These are phyloP conservation scores for Cordyceps javanica DNA, from an alignment of 2,329 filamentous ascomycete genomes.

Conservation along the genomic window DNA sequence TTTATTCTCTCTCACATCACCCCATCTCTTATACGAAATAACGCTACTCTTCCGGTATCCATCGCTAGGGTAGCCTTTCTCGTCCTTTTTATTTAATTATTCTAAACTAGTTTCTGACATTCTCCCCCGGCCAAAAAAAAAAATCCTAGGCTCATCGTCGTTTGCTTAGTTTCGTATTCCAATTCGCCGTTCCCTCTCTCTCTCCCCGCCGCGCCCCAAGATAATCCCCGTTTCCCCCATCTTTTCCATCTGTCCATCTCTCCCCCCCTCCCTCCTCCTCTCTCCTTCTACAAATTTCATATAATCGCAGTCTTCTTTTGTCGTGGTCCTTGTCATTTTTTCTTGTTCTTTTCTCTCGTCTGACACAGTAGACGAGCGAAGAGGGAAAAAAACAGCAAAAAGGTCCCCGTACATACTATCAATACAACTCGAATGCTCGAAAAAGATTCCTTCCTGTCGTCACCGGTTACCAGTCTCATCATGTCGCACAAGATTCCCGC, in stretches of 20 bases:
- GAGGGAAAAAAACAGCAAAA: background rate
- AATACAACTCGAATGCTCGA: constrained; percentile 11
- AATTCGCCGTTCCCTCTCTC: constrained; percentile 1
- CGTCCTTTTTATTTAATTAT: background rate
- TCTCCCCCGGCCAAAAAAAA: too few relatives aligned
- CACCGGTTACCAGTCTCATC: constrained; percentile 13
- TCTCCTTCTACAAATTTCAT: too few relatives aligned
- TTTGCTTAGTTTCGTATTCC: background rate
- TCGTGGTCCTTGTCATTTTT: background rate
- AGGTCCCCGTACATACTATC: background rate
- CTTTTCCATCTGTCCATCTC: background rate
- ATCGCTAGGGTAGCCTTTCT: background rate
- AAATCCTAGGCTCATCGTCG: background rate
- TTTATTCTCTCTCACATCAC: background rate
- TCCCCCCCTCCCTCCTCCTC: too few relatives aligned
- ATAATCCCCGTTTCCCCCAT: constrained; percentile 1
- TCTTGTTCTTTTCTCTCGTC: background rate
- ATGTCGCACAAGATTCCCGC: constrained; percentile 43
- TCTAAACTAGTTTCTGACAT: background rate
- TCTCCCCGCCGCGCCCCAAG: background rate
- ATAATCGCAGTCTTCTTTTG: too few relatives aligned
- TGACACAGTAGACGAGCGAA: background rate
- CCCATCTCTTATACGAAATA: background rate
- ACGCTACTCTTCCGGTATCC: background rate
- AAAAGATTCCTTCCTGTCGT: constrained; percentile 7